A percentile compares a stretch with the other conserved stretches of the same genome.
phyloP scores from a whole-genome alignment of 2,329 filamentous ascomycete genomes.

The Colletotrichum karsti region DNA sequence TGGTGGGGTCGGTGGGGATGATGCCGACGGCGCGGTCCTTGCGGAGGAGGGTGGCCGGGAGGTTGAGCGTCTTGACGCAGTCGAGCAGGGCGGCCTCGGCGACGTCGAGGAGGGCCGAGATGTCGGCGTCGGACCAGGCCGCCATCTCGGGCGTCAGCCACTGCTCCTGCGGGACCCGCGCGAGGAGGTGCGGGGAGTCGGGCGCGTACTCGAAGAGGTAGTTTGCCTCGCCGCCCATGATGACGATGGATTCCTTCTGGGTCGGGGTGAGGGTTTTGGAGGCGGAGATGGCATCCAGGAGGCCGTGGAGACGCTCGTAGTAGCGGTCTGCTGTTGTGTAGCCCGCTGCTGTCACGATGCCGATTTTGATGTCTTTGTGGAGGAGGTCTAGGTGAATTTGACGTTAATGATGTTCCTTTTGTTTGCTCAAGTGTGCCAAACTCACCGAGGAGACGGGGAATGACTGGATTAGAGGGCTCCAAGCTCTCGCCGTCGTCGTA shows the following conservation, averaged over 20 bases:
- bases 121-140: slow-evolving; percentile 79
- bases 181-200: slow-evolving; percentile 71
- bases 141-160: slow-evolving; percentile 86
- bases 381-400: slow-evolving; percentile 66
- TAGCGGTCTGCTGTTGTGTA: slow-evolving; percentile 91
- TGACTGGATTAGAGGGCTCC: slow-evolving; percentile 78
- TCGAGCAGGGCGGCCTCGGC: slow-evolving; percentile 86
- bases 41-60: slow-evolving; percentile 82
- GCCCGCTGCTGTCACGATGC: slow-evolving; percentile 95
- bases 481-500: slow-evolving; percentile 91
- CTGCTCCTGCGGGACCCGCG: slow-evolving; percentile 69
- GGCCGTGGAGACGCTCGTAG: slow-evolving; percentile 84
- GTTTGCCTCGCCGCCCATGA: slow-evolving; percentile 96
- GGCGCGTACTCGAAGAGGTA: slow-evolving; percentile 87
- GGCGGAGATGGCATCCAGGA: slow-evolving; percentile 79
- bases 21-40: slow-evolving; percentile 90
- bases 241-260: slow-evolving; percentile 82
- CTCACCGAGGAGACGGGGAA: slow-evolving; percentile 66
- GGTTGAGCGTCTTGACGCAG: slow-evolving; percentile 80
- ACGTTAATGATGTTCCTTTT: background rate
- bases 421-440: background rate
- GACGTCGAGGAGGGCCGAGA: slow-evolving; percentile 83
- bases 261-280: slow-evolving; percentile 66
- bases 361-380: slow-evolving; percentile 80
- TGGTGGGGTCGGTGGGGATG: slow-evolving; percentile 68